Percentiles rank a stretch among this genome's conserved stretches.
Conservation (phyloP, 1,284 basidiomycete species). For the Vanrija sp. region DNA sequence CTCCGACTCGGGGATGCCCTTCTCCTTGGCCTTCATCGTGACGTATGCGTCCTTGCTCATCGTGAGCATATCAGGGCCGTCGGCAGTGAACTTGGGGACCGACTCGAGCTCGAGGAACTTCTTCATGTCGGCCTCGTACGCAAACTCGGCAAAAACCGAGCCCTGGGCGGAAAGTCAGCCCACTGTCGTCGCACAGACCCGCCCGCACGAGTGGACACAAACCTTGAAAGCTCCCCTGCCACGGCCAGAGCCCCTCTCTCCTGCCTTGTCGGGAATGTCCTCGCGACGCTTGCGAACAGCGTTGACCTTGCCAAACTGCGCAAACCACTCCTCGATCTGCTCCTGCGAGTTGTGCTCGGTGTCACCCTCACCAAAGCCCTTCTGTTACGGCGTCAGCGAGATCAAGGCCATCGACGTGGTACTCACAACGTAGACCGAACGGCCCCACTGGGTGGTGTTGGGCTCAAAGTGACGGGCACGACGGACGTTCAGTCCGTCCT, state of each 20-base stretch:
- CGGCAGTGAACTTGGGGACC: conserved; percentile 71
- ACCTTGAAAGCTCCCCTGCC: conserved; percentile 77
- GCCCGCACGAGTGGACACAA: conserved; percentile 13
- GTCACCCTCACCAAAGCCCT: conserved; percentile 71
- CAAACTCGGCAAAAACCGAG: conserved; percentile 90
- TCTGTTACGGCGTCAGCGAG: conserved; percentile 54
- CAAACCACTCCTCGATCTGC: conserved; percentile 77
- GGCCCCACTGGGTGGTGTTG: conserved; percentile 61
- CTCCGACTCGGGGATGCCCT: conserved; percentile 60
- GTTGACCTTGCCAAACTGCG: conserved; percentile 73
- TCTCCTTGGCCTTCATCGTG: conserved; percentile 96
- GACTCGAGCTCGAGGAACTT: conserved; percentile 74
- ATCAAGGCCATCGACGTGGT: background rate
- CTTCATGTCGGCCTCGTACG: conserved; percentile 65
- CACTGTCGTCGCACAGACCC: background rate
- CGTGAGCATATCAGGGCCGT: conserved; percentile 61
- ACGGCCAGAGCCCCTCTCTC: conserved; percentile 51
- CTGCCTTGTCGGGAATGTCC: conserved; percentile 45
- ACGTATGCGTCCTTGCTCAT: conserved; percentile 95
- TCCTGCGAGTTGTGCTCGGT: conserved; percentile 65
- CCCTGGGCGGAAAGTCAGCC: conserved; percentile 55
- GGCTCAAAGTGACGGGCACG: conserved; percentile 67
- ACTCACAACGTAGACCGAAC: conserved; percentile 79
- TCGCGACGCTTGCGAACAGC: conserved; percentile 80
- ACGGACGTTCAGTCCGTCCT: conserved; percentile 67